These are phyloP conservation scores for Xylaria sp. DNA, from an alignment of 2,329 filamentous ascomycete species.

Conservation along the genomic window DNA sequence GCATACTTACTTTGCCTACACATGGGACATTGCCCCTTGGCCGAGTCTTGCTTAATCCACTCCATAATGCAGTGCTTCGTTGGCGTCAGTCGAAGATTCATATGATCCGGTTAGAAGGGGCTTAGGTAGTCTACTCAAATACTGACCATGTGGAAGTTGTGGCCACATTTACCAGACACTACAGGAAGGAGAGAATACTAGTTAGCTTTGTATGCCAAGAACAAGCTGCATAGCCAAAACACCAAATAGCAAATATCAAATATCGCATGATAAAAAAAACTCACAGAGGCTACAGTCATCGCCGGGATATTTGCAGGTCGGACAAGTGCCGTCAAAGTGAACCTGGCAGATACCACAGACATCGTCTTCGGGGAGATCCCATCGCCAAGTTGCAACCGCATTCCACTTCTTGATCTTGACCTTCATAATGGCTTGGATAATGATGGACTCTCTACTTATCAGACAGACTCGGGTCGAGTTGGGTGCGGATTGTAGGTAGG, in stretches of 20 bases:
- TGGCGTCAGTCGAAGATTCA: slow-evolving; percentile 37
- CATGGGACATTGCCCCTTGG: slow-evolving; percentile 96
- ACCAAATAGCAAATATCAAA: background rate
- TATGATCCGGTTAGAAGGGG: background rate
- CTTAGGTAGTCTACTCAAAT: slow-evolving; percentile 57
- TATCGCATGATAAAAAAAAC: slow-evolving; percentile 50
- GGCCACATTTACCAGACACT: slow-evolving; percentile 97
- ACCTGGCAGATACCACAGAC: slow-evolving; percentile 99
- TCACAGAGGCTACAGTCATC: slow-evolving; percentile 93
- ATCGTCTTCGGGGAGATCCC: slow-evolving; percentile 97
- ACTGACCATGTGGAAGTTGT: slow-evolving; percentile 95
- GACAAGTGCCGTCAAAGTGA: slow-evolving; percentile 97
- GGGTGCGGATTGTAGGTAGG: background rate
- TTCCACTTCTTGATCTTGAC: slow-evolving; percentile 95
- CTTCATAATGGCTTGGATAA: slow-evolving; percentile 72
- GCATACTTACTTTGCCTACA: slow-evolving; percentile 83
- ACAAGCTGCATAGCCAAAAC: background rate
- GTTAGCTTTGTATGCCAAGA: background rate
- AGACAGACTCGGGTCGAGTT: background rate
- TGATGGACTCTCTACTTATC: background rate
- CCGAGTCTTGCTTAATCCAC: slow-evolving; percentile 95
- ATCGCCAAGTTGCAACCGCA: slow-evolving; percentile 94
- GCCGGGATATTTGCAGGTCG: slow-evolving; percentile 96
- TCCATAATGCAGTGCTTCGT: slow-evolving; percentile 89
- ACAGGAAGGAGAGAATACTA: background rate